Base-by-base conservation (phyloP, 2,329 filamentous ascomycete genomes). In the Arachnomyces sp. region DNA sequence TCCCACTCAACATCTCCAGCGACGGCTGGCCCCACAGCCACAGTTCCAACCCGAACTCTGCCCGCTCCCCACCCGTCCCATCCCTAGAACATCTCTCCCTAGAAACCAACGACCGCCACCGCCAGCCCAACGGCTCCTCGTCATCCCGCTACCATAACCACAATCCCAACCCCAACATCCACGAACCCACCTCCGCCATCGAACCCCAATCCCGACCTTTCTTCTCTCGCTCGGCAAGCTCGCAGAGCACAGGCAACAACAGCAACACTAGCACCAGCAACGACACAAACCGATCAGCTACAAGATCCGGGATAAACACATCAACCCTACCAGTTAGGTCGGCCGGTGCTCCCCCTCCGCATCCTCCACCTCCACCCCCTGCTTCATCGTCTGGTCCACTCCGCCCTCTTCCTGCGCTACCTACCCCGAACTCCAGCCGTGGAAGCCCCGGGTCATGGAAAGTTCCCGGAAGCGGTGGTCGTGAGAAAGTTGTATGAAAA, bases 1-100 rank as follows among this genome's bases (percentile, higher is more conserved):
- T 86, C 44, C 80, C 80, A 30, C 78, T 86, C 44, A 63, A 65
- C 44, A 55, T 61, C 18, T 56, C 57, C 38, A 60, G 59, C 36
- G 61, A 63, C 30, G 40, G 39, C 36, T 57, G 55, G 51, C 52
- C 50, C 47, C 54, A 39, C 51, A 51, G 50, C 18, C 45, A 49
- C 33, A 44, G 49, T 32, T 45, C 43, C 38, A 47, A 53, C 32
- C 41, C 46, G 32, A 49, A 53, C 31, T 48, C 55, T 13, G 36
- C 47, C 46, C 34, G 53, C 44, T 14, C 47, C 42, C 39, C 50
- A 34, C 28, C 52, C 37, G 13, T 47, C 5, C 53, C 63, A 3
- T 66, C 65, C 4, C 50, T 70, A 18, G 66, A 70, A 44, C 65
- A 69, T 44, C 52, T 69, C 14, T 68, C 66, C 1, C 50, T 69